Base-by-base conservation (phyloP, 257 asterid genomes). In the Capsicum baccatum region DNA sequence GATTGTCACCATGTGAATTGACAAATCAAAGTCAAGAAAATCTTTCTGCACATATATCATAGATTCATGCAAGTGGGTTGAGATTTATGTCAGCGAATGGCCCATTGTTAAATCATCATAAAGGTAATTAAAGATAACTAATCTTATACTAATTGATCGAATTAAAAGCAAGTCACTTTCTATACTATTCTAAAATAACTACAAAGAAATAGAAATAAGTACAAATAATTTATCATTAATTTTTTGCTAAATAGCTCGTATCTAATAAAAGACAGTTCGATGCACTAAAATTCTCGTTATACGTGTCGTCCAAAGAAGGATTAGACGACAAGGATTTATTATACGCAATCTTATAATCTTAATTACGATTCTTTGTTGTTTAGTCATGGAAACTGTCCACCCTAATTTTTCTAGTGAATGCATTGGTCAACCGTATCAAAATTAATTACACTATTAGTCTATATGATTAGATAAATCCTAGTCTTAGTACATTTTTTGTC, bases 1-100 rank as follows among this genome's bases (percentile, higher is more conserved):
- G 81, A 76, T 76, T 52, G 81, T 76, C 81, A 52, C 15, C 48
- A 26, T 57, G 63, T 76, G 63, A 76, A 76, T 52, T 76, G 81
- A 55, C 81, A 76, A 76, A 76, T 76, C 63, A 52, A 26, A 76
- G 81, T 76, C 81, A 52, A 52, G 52, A 52, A 76, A 76, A 52
- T 76, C 47, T 50, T 76, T 73, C 6, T 19, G 44, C 44, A 39
- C 44, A 39, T 39, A 63, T 7, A 33, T 12, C n/a, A 56, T 66
- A 66, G 19, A 59, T 59, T 7, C 73, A 66, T 73, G 21, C 81
- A 68, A 68, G 78, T 68, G 54, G 78, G 54, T 70, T 70, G 35
- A 44, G 79, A 70, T 70, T 70, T 70, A 70, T 70, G 79, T 70
- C 33, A 44, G 47, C 5, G 13, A 21, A 52, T 76, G 15, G 14